Evolutionary conservation across 2,329 filamentous ascomycete genomes (phyloP), one percentile per base, ranked within the genome.

Genomic region (Elsinoe fawcettii): DNA sequence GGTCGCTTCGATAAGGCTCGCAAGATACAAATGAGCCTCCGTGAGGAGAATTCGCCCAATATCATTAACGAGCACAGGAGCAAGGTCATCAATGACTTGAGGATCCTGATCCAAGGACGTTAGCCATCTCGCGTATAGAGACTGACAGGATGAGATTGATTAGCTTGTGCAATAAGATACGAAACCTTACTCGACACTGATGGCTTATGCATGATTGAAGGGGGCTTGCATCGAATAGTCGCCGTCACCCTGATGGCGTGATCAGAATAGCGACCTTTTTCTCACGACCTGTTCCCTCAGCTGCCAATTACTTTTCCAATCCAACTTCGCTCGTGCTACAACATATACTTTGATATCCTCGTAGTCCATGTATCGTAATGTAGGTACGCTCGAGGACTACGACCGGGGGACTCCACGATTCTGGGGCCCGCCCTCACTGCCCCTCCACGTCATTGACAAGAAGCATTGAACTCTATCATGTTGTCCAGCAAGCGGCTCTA

Each of bases 191-290:
- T n/a, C n/a, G n/a, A n/a, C n/a, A n/a, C n/a, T n/a, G n/a, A n/a
- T n/a, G n/a, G n/a, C n/a, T n/a, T n/a, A n/a, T n/a, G n/a, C n/a
- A n/a, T n/a, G n/a, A 32, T 32, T 12, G 30, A 32, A 12, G 30
- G 6, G 12, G 5, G 30, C 30, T 32, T 32, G 30, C 5, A 32
- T 12, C 39, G 9, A 9, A 18, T 18, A 46, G 41, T 20, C n/a
- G 9, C 49, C 32, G 20, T 53, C 34, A 53, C 49, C 49, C 49
- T 53, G 49, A 53, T 53, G 49, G 49, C 49, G 34, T 32, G 11
- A 53, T 20, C 18, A 14, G 18, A 16, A 16, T 32, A 25, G 9
- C 16, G 5, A 9, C 14, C 46, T 9, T 34, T 2, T 12, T 32
- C 16, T 18, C 9, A n/a, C 30, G 30, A 12, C 34, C n/a, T n/a